Evolutionary conservation across 805 yeast species (phyloP), one percentile per base, ranked within the genome.

Genomic region (Ogataea chonburiensis): DNA sequence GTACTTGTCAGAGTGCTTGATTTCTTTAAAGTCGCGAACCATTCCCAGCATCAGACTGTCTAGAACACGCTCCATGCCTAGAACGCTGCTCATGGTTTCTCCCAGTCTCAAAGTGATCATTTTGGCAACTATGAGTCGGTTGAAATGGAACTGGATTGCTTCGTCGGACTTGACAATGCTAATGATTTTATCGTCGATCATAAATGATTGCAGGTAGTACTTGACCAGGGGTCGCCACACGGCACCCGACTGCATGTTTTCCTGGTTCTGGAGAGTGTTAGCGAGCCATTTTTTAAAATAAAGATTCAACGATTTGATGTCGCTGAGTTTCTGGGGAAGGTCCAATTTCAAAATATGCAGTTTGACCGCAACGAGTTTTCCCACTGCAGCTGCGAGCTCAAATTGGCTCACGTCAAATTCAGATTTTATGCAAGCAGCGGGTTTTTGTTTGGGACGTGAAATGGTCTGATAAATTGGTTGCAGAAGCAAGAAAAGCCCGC

Each of bases 61-160:
- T 12, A 46, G 13, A 4, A 40, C 15, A 7, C 42, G 25, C 15
- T 37, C 41, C 3, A 45, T 31, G 2, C 46, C 51, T 14, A 49
- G 28, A 1, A 34, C 8, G 3, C 28, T 25, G 34, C 48, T 38
- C 12, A 37, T 10, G 3, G 32, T 10, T 10, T 33, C 34, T 12
- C 55, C 54, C 4, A 45, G 31, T 28, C 46, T 48, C n/a, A 38
- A 18, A 21, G 40, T 38, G 15, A 49, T 21, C 15, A 57, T 31
- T 20, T 49, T 48, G 3, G 47, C 25, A 5, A 55, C 22, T 5
- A 56, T 35, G 9, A 56, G 21, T 17, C 49, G 40, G 28, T 49
- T 42, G 35, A 56, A 60, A 12, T 49, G 55, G 19, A 47, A 48
- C 28, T 49, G 52, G 12, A 58, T 36, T 10, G 41, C 35, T 4